Conservation (phyloP, 257 asterid species). For the Scutellaria barbata region DNA sequence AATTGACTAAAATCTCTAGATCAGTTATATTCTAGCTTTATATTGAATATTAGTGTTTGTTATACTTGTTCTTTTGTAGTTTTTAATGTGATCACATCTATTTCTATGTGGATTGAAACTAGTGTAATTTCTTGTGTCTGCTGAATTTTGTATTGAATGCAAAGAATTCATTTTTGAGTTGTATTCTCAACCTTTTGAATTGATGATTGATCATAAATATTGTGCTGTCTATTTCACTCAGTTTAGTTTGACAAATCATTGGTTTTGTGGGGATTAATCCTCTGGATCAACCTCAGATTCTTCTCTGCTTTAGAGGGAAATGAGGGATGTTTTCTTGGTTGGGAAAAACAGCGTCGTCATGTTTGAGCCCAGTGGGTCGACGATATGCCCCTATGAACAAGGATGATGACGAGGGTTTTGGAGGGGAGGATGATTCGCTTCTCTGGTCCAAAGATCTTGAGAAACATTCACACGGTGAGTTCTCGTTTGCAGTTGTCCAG, state of each 20-base stretch:
- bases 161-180: neutral
- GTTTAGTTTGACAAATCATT: neutral
- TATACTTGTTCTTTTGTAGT: neutral
- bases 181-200: neutral
- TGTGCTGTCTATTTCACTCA: neutral
- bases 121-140: neutral
- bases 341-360: conserved; percentile 63
- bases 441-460: conserved; percentile 74
- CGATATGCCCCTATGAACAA: conserved; percentile 68
- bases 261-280: conserved; percentile 29
- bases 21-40: conserved; percentile 25
- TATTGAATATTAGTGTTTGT: neutral
- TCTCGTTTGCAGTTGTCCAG: conserved; percentile 70
- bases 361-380: conserved; percentile 62
- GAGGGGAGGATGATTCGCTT: conserved; percentile 51
- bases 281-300: conserved; percentile 41
- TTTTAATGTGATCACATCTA: neutral
- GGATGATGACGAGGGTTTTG: conserved; percentile 51
- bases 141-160: neutral
- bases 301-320: conserved; percentile 50
- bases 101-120: neutral
- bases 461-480: conserved; percentile 70
- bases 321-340: conserved; percentile 85
- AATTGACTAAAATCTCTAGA: conserved; percentile 27
- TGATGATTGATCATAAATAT: neutral